Evolutionary conservation across 345 rosid species (phyloP).

Genomic region (Bretschneidera sinensis): DNA sequence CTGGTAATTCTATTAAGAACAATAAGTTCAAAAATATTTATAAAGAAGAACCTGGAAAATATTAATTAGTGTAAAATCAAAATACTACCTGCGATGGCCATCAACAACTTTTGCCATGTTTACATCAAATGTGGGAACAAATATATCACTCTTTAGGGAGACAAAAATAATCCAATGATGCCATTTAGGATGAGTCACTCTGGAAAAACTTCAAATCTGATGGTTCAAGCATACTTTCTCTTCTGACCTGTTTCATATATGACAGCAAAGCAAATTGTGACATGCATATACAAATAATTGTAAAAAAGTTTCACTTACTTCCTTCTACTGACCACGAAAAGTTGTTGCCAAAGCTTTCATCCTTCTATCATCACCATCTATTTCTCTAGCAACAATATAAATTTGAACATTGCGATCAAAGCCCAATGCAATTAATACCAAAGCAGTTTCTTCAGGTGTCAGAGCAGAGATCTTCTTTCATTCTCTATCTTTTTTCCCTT

Average conservation of each 20-base stretch:
- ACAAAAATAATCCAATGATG: slow-evolving; percentile 85
- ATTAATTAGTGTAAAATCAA: too few relatives aligned
- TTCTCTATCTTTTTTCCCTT: too few relatives aligned
- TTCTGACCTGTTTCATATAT: slow-evolving; percentile 64
- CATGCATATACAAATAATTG: neutral
- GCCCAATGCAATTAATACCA: slow-evolving; percentile 64
- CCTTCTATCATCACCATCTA: slow-evolving; percentile 78
- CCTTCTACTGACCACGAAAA: slow-evolving; percentile 82
- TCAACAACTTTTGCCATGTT: slow-evolving; percentile 99
- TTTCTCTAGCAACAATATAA: slow-evolving; percentile 94
- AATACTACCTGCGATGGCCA: slow-evolving; percentile 85
- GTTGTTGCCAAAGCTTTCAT: slow-evolving; percentile 51
- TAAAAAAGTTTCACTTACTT: neutral
- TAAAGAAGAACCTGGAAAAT: too few relatives aligned
- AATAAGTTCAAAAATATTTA: too few relatives aligned
- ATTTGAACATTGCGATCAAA: slow-evolving; percentile 76
- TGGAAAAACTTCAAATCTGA: slow-evolving; percentile 64
- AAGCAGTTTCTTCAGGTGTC: slow-evolving; percentile 95
- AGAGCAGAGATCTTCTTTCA: slow-evolving; percentile 93
- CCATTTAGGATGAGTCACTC: slow-evolving; percentile 90
- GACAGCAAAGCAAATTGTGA: slow-evolving; percentile 1
- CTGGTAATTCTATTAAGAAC: too few relatives aligned
- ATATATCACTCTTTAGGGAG: slow-evolving; percentile 83
- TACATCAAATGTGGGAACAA: slow-evolving; percentile 87
- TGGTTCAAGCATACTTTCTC: slow-evolving; percentile 63